phyloP scores from a whole-genome alignment of 352 stramenopile genomes.

The Pythium utonaiense region DNA sequence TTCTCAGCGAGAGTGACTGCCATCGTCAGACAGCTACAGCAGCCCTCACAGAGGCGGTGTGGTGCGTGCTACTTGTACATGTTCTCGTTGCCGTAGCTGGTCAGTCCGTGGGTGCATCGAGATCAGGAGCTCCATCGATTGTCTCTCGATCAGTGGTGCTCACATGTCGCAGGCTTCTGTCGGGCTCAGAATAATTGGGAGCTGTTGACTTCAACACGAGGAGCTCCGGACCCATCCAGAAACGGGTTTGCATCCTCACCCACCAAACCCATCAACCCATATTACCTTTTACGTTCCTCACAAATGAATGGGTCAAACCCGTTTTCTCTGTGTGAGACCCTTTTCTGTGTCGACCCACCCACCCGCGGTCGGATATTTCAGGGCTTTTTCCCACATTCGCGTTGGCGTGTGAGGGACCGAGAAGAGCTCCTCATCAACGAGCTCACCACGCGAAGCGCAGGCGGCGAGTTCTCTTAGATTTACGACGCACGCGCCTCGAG shows the following conservation, averaged over 20 bases:
- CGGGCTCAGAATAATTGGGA: neutral
- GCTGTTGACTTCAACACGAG: neutral
- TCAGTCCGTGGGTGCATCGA: too few relatives aligned
- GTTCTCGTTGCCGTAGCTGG: too few relatives aligned
- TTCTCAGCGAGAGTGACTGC: too few relatives aligned
- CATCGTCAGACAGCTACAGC: too few relatives aligned
- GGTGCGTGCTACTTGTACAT: too few relatives aligned
- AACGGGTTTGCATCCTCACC: neutral
- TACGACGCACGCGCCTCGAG: neutral
- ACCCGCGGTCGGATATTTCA: conserved; percentile 21
- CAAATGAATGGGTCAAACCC: neutral
- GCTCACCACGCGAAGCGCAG: neutral
- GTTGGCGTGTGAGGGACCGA: neutral
- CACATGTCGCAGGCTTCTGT: neutral
- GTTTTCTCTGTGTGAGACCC: neutral
- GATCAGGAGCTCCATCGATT: neutral
- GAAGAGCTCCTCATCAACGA: neutral
- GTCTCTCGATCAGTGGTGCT: neutral
- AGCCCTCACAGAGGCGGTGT: too few relatives aligned
- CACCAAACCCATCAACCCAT: neutral
- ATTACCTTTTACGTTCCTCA: too few relatives aligned
- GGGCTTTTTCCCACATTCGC: conserved; percentile 13
- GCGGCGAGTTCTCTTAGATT: neutral
- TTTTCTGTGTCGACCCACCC: conserved; percentile 5
- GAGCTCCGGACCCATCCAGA: neutral